These are phyloP conservation scores for Leishmania aethiopica DNA, from an alignment of 208 protist genomes.

Conservation along the genomic window DNA sequence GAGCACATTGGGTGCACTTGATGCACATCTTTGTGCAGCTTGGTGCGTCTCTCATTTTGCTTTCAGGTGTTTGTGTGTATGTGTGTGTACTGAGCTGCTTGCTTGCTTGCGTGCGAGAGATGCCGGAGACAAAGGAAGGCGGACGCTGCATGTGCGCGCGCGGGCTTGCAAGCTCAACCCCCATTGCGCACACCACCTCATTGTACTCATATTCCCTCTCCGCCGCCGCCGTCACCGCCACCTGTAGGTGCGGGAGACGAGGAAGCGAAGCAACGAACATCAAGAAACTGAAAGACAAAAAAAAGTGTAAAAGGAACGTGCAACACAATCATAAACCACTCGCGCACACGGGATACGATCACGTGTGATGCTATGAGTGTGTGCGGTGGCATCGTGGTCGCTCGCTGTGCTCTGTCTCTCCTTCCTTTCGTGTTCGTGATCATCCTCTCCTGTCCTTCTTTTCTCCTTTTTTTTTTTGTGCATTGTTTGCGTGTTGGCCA, in stretches of 20 bases:
- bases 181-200: neutral
- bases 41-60: neutral
- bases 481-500: neutral
- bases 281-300: neutral
- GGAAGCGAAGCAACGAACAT: neutral
- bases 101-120: neutral
- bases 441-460: neutral
- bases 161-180: neutral
- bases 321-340: neutral
- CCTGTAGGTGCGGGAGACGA: neutral
- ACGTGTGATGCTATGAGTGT: neutral
- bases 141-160: neutral
- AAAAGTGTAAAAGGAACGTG: neutral
- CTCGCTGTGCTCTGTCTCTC: neutral
- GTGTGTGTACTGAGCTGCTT: neutral
- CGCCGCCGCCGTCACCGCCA: neutral
- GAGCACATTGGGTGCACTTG: neutral
- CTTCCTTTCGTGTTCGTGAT: neutral
- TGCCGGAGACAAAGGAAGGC: neutral
- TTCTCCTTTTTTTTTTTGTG: neutral
- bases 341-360: neutral
- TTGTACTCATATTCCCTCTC: neutral
- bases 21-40: neutral
- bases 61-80: too few species aligned
- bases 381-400: neutral